These are phyloP conservation scores for Ceriops decandra DNA, from an alignment of 345 rosid genomes.

Conservation along the genomic window DNA sequence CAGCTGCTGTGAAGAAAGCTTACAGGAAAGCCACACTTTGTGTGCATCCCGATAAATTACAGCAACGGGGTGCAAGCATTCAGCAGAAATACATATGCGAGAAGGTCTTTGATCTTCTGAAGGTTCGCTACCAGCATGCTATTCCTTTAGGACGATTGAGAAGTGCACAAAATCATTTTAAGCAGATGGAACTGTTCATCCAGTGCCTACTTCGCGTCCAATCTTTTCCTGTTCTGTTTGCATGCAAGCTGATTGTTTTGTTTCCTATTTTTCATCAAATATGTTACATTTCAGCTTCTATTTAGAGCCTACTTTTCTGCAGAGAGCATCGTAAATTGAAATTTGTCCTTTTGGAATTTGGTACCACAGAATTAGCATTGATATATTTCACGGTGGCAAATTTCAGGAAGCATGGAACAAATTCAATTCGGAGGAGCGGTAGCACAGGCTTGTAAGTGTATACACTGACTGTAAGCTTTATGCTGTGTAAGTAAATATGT, in stretches of 20 bases:
- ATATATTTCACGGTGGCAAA: not conserved
- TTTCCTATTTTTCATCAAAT: too few species aligned
- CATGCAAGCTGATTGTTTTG: too few species aligned
- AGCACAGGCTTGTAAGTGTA: constrained; percentile 19
- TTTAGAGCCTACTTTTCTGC: too few species aligned
- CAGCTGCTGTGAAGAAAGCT: constrained; percentile 91
- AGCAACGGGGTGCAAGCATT: constrained; percentile 86
- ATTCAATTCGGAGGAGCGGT: constrained; percentile 91
- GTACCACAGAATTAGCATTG: too few species aligned
- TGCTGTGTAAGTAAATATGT: constrained; percentile 26
- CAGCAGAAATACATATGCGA: constrained; percentile 92
- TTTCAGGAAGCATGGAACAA: constrained; percentile 93
- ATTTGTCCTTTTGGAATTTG: too few species aligned
- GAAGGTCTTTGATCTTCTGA: constrained; percentile 94
- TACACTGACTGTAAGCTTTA: constrained; percentile 24
- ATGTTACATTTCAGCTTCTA: too few species aligned
- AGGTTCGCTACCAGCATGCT: constrained; percentile 39
- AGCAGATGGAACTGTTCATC: too few species aligned
- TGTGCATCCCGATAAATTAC: constrained; percentile 96
- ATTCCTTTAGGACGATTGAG: not conserved
- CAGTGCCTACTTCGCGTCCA: too few species aligned
- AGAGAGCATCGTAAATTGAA: too few species aligned
- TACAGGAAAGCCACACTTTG: constrained; percentile 97
- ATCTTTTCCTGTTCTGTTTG: too few species aligned
- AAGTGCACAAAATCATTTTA: too few species aligned